phyloP scores from a whole-genome alignment of 768 basidiomycete species.

The Suillus hirtellus region DNA sequence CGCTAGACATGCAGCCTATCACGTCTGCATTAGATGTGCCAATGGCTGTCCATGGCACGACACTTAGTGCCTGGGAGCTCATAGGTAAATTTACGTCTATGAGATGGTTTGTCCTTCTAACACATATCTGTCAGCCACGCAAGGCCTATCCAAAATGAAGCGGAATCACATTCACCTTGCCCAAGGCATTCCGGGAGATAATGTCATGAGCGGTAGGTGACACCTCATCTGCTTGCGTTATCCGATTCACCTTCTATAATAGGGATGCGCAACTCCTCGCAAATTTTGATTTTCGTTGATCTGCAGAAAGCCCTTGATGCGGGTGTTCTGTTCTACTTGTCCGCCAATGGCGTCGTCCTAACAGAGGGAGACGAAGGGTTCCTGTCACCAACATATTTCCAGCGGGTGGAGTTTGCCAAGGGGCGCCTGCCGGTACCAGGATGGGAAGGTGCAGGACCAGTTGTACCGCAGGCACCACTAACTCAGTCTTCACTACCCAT shows the following conservation, averaged over 20 bases:
- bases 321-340: slow-evolving; percentile 75
- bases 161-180: slow-evolving; percentile 95
- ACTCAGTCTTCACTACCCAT: background rate
- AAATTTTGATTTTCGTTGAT: slow-evolving; percentile 82
- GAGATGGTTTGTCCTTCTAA: background rate
- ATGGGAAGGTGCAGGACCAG: slow-evolving; percentile 22
- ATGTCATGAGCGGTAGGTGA: slow-evolving; percentile 72
- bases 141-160: slow-evolving; percentile 81
- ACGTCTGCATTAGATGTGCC: slow-evolving; percentile 62
- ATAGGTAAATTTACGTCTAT: slow-evolving; percentile 51
- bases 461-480: background rate
- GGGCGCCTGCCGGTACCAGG: slow-evolving; percentile 21
- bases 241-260: slow-evolving; percentile 2
- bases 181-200: slow-evolving; percentile 65
- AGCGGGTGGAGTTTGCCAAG: slow-evolving; percentile 55
- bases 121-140: slow-evolving; percentile 43
- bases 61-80: slow-evolving; percentile 59
- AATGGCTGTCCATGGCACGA: slow-evolving; percentile 85
- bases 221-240: slow-evolving; percentile 1
- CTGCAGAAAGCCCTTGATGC: slow-evolving; percentile 66
- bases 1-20: slow-evolving; percentile 66
- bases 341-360: slow-evolving; percentile 86
- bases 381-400: slow-evolving; percentile 64
- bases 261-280: slow-evolving; percentile 83
- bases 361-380: slow-evolving; percentile 76